A percentile compares a stretch with the other conserved stretches of the same genome.
phyloP scores from a whole-genome alignment of 176 grass and related monocot genomes.

The Rhynchospora pubera region DNA sequence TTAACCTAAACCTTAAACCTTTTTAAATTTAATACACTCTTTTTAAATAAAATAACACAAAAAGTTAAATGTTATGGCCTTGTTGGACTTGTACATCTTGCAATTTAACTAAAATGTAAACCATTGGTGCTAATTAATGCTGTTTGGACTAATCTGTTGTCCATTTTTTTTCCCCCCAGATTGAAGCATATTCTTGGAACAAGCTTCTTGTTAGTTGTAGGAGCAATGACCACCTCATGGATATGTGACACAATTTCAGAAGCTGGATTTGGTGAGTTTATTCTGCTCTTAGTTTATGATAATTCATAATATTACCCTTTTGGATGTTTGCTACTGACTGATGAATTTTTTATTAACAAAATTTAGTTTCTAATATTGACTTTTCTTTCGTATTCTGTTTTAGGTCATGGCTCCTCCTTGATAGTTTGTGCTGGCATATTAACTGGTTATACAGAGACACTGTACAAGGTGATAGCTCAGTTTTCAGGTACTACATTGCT shows the following conservation, averaged over 20 bases:
- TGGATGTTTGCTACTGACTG: neutral
- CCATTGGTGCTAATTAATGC: neutral
- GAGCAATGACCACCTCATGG: constrained; percentile 91
- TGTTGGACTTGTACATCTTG: neutral
- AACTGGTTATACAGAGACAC: constrained; percentile 91
- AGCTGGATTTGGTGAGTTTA: constrained; percentile 82
- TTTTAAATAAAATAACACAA: neutral
- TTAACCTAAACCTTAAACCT: neutral
- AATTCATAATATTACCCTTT: too few relatives aligned
- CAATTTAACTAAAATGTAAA: neutral
- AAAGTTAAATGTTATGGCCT: neutral
- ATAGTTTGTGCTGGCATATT: constrained; percentile 93
- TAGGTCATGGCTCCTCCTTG: constrained; percentile 97
- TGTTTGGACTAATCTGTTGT: constrained; percentile 6
- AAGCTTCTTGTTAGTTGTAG: constrained; percentile 77
- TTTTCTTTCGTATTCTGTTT: constrained; percentile 26
- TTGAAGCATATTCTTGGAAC: constrained; percentile 74
- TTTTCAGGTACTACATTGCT: constrained; percentile 52
- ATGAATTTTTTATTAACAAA: neutral
- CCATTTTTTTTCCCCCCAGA: constrained; percentile 41
- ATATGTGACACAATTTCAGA: constrained; percentile 99
- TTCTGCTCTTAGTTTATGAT: neutral
- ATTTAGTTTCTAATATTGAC: constrained; percentile 12
- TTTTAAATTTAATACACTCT: neutral
- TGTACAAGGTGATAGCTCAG: constrained; percentile 84